Base-by-base conservation (phyloP, 768 basidiomycete species). In the Boletus insuetus region DNA sequence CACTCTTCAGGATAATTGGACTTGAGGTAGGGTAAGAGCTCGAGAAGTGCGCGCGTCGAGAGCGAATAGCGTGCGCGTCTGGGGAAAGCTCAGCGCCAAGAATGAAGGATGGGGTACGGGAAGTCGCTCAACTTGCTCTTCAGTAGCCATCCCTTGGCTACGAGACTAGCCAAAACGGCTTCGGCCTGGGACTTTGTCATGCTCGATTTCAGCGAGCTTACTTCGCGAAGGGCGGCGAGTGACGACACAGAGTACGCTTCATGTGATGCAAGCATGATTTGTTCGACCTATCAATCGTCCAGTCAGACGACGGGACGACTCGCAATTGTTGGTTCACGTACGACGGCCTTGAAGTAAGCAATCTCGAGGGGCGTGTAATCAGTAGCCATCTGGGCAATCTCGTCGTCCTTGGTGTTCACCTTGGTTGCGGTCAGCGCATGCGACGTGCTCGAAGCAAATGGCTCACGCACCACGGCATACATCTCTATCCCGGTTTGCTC, bases 321-420 rank as follows among this genome's bases (percentile, higher is more conserved):
- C 11, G 34, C 12, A 7, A 10, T n/a, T 24, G 26, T 6, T 26
- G 26, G 10, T 45, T 37, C 14, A 73, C 86, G 55, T 65, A 92
- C 93, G 55, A 94, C 75, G 5, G 84, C 83, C 73, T 86, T 92
- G 78, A 94, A 94, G 73, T 84, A 94, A 0, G 84, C 77, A 49
- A 94, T 93, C 70, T 96, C 93, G 32, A 75, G 73, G 0, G 90
- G 75, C 2, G 80, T 81, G 64, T 94, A 96, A 39, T 91, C 89
- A 0, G 91, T 92, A 4, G 92, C 93, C 67, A 90, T 72, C 66
- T 92, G 91, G 0, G 93, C 87, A 34, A 94, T 78, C 50, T 86
- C 85, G 63, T 95, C 93, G 17, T 84, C 85, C 58, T 85, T 89
- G 10, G 79, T 75, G 65, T 95, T 96, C 43, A 91, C 84, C 92